Evolutionary conservation across 176 grass and related monocot genomes (phyloP).

Genomic region (Aegilops umbellulata): DNA sequence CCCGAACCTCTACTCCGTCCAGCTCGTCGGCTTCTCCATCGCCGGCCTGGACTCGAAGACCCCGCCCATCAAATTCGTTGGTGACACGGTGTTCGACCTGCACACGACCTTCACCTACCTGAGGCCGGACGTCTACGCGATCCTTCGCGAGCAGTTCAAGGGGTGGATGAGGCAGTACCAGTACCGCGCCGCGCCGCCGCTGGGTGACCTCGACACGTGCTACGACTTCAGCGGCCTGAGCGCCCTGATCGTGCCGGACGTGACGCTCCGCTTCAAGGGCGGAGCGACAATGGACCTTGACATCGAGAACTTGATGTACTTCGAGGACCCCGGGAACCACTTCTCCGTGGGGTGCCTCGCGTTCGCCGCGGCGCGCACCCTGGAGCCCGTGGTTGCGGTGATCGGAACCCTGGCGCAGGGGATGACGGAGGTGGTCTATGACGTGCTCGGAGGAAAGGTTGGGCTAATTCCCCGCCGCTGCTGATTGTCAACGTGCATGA

Average conservation of each 20-base stretch:
- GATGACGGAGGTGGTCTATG: conserved; percentile 29
- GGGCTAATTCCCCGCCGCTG: conserved; percentile 19
- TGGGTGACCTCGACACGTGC: conserved; percentile 13
- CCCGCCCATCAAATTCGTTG: not conserved
- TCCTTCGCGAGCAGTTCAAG: not conserved
- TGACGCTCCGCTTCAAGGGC: conserved; percentile 15
- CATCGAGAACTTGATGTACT: conserved; percentile 6
- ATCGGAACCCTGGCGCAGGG: conserved; percentile 3
- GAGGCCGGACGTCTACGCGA: not conserved
- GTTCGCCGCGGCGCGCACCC: not conserved
- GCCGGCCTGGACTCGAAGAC: too few relatives aligned
- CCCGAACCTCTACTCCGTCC: not conserved
- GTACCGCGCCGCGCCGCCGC: not conserved
- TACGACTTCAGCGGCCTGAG: conserved; percentile 23
- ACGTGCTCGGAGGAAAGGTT: not conserved
- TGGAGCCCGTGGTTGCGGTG: not conserved
- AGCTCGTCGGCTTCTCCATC: not conserved
- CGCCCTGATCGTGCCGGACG: not conserved
- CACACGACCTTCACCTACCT: not conserved
- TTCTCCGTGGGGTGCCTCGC: conserved; percentile 38
- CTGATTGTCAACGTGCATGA: not conserved
- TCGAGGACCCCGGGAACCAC: not conserved
- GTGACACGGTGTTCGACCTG: not conserved
- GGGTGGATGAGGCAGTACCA: not conserved
- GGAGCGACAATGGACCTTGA: not conserved